Base-by-base conservation (phyloP, 352 stramenopile species). In the Discostella stelligera region DNA sequence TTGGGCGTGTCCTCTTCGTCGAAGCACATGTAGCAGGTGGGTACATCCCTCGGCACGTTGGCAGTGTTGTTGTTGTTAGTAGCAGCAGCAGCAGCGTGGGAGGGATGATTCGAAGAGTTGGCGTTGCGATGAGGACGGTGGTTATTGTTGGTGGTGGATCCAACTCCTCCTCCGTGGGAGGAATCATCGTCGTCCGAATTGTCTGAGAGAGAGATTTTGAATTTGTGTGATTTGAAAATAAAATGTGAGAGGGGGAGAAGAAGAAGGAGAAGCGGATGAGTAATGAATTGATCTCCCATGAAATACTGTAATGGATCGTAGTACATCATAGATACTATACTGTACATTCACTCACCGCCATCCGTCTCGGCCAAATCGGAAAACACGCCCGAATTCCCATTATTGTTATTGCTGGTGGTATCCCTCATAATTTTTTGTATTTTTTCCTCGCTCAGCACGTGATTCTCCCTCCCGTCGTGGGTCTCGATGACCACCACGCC, bases 381-480 rank as follows among this genome's bases (percentile, higher is more conserved):
- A 70, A 91, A 91, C 60, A 80, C 83, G n/a, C 75, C 80, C 41
- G 72, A 84, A 39, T 53, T 79, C 27, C 27, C 27, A 32, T 32
- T 32, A 32, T 32, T 32, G 5, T 32, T 14, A 44, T 14, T 14
- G 54, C 80, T 88, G 20, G 85, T 90, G 14, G 87, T 93, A 78
- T 93, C 87, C 70, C 87, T 90, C 79, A 93, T 90, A 66, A 93
- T 90, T 54, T 90, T 93, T 55, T 91, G 82, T 69, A 93, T 93
- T 46, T 87, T 90, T 46, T 91, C 87, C 70, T 91, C 87, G 27
- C 76, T 88, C 18, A 93, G 66, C 46, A 90, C 74, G 13, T 76
- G 62, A 68, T 90, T 89, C 73, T 90, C 82, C 2, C 79, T 71
- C 18, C 87, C 87, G 77, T 93, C 77, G 66, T 93, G 87, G 0